Evolutionary conservation across 2,329 filamentous ascomycete species (phyloP).

Genomic region (Phialocephala sp.): DNA sequence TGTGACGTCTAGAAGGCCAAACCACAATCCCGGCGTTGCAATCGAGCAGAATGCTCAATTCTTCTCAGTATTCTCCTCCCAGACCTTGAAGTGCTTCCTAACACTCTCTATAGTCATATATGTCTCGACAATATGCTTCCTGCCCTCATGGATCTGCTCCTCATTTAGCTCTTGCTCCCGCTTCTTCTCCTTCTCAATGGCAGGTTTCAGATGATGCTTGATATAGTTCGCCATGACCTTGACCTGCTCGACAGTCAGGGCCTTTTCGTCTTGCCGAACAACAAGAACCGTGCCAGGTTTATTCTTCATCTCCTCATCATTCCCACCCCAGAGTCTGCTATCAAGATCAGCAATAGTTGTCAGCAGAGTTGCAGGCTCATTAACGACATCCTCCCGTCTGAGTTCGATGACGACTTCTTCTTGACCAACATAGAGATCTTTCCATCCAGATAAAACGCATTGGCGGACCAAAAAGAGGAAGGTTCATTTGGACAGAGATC

Average conservation of each 20-base stretch:
- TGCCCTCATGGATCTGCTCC: background rate
- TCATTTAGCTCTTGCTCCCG: background rate
- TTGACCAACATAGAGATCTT: background rate
- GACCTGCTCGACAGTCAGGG: background rate
- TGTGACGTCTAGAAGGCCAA: background rate
- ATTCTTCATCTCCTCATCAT: background rate
- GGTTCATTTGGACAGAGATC: background rate
- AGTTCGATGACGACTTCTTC: background rate
- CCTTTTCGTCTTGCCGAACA: background rate
- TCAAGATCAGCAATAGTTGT: background rate
- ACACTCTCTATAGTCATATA: background rate
- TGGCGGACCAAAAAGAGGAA: background rate
- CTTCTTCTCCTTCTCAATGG: background rate
- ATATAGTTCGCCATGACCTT: background rate
- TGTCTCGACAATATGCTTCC: background rate
- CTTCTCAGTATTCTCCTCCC: background rate
- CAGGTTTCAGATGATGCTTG: background rate
- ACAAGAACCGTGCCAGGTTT: background rate
- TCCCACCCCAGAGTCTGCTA: background rate
- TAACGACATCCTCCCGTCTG: background rate
- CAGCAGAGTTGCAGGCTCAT: background rate
- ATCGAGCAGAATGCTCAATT: background rate
- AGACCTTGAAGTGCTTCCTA: conserved; percentile 8
- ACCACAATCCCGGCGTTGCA: background rate
- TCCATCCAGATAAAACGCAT: background rate